Base-by-base conservation (phyloP, 495 filamentous ascomycete genomes). In the Astrothelium subdiscretum region DNA sequence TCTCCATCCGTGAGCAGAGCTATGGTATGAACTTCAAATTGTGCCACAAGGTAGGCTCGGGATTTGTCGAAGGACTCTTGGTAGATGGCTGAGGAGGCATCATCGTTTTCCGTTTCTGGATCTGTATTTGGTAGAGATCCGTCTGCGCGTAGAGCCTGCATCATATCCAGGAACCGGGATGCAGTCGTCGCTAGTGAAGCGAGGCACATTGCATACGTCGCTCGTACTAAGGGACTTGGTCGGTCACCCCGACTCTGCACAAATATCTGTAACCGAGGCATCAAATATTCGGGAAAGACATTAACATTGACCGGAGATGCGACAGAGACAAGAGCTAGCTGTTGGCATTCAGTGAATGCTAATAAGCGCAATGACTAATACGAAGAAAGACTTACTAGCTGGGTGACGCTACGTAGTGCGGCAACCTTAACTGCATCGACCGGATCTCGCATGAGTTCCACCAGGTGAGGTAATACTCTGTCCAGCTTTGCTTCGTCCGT, bases 401-500 rank as follows among this genome's bases (percentile, higher is more conserved):
- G 92, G 1, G 92, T 89, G 67, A 97, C 77, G 8, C 89, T 86
- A 44, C 92, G 83, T 48, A 97, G 80, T 18, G 92, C 91, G 31
- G 90, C 84, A 27, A 95, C 81, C 63, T 88, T 89, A 27, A 97
- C 92, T 57, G 87, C 77, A 66, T 96, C 89, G 13, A 83, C 82
- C 59, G 85, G 81, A 72, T 99, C 95, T 65, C 84, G 86, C 22
- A 97, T 74, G 31, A 97, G 71, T 29, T 83, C 77, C 72, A 96
- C 87, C 26, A 97, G 75, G 66, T 97, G 95, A 8, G 95, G 95
- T 32, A 99, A 79, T 29, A 97, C 86, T 42, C 95, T 86, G 73
- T 99, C 95, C 59, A 99, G 79, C 69, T 97, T 99, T 12, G 92
- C 92, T 69, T 99, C 95, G 71, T 99, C 95, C 0, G 94, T 94